Percentiles rank a stretch among this genome's conserved stretches.
phyloP scores from a whole-genome alignment of 768 basidiomycete genomes.

The Hericium coralloides region DNA sequence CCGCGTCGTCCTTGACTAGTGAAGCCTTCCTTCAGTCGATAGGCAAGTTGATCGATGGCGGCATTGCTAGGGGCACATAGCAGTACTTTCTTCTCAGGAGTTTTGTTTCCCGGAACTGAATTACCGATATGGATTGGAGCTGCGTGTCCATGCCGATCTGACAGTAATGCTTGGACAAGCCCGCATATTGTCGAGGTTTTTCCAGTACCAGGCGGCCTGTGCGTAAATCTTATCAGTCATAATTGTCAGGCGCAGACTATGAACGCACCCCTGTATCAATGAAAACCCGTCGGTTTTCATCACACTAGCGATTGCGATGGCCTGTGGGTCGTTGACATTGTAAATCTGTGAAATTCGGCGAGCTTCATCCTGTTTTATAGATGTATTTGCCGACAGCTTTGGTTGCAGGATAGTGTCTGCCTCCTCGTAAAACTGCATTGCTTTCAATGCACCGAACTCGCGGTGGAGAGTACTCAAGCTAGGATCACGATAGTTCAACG shows the following conservation, averaged over 20 bases:
- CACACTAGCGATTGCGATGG: slow-evolving; percentile 75
- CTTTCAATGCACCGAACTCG: slow-evolving; percentile 83
- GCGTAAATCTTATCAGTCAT: background rate
- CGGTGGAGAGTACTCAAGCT: slow-evolving; percentile 89
- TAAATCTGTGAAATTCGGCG: slow-evolving; percentile 58
- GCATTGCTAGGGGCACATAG: slow-evolving; percentile 98
- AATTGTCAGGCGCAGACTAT: background rate
- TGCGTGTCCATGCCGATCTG: slow-evolving; percentile 41
- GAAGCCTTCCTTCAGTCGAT: slow-evolving; percentile 76
- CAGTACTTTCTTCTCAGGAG: slow-evolving; percentile 63
- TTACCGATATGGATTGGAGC: slow-evolving; percentile 43
- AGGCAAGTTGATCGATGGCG: slow-evolving; percentile 93
- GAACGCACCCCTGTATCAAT: slow-evolving; percentile 83
- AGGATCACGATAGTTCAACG: slow-evolving; percentile 2
- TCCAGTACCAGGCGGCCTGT: slow-evolving; percentile 93
- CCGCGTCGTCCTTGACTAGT: slow-evolving; percentile 44
- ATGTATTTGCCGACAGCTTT: slow-evolving; percentile 37
- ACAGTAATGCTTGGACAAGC: slow-evolving; percentile 76
- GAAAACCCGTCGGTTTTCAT: slow-evolving; percentile 69
- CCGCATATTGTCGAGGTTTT: slow-evolving; percentile 98
- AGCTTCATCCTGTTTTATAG: slow-evolving; percentile 43
- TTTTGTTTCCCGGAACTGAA: slow-evolving; percentile 29
- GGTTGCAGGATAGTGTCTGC: slow-evolving; percentile 64
- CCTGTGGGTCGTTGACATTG: slow-evolving; percentile 89
- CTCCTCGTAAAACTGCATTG: slow-evolving; percentile 76